Conservation (phyloP, 2,329 filamentous ascomycete species). For the Leptographium wingfieldii region DNA sequence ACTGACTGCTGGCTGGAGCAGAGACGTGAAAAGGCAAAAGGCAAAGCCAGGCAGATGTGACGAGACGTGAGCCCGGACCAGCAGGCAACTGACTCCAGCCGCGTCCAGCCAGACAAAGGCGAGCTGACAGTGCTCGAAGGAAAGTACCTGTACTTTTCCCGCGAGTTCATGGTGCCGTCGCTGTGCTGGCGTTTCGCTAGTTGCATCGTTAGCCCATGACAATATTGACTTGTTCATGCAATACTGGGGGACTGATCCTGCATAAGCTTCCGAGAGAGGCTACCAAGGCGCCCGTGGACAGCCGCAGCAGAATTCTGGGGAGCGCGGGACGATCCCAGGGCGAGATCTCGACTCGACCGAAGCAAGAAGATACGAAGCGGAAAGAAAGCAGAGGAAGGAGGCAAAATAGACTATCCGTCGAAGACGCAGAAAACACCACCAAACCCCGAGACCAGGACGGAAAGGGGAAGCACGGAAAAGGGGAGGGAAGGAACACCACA, state of each 20-base stretch:
- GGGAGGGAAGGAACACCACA: no score
- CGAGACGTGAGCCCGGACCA: no score
- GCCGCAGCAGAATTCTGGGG: neutral
- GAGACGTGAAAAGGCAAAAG: no score
- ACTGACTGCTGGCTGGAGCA: neutral
- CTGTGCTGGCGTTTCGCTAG: no score
- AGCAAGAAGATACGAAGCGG: neutral
- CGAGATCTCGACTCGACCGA: neutral
- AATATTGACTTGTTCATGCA: neutral
- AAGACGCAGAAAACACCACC: neutral
- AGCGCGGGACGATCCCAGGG: neutral
- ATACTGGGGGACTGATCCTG: neutral
- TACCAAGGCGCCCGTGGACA: neutral
- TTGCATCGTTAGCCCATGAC: neutral
- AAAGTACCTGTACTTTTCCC: neutral
- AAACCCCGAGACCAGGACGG: neutral
- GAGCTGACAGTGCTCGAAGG: neutral
- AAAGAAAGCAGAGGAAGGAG: neutral
- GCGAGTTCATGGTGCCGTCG: neutral
- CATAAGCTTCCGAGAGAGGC: neutral
- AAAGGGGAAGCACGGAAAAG: neutral
- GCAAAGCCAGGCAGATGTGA: no score
- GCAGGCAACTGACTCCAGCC: no score
- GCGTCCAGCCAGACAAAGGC: neutral
- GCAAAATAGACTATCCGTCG: neutral